Evolutionary conservation across 2,329 filamentous ascomycete genomes (phyloP), one percentile per base, ranked within the genome.

Genomic region (Eutypa lata): DNA sequence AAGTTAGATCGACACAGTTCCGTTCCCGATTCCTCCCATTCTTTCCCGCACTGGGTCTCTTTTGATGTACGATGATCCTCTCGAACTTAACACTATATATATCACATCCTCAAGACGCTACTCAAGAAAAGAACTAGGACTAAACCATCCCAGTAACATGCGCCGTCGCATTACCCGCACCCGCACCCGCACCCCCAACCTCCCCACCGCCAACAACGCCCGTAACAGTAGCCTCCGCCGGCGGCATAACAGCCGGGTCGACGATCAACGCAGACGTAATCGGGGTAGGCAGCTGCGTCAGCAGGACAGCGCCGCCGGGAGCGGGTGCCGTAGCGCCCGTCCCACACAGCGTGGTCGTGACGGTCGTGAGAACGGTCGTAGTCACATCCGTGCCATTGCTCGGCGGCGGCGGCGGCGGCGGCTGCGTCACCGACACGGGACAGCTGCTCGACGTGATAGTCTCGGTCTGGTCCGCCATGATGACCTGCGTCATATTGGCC

Each of bases 401-500:
- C n/a, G n/a, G n/a, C n/a, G n/a, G n/a, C n/a, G n/a, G n/a, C n/a
- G n/a, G n/a, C n/a, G n/a, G n/a, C n/a, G n/a, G n/a, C n/a, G n/a
- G n/a, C n/a, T n/a, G n/a, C 26, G 26, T 31, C 26, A 31, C 26
- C 26, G 26, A 5, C 26, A 31, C 26, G 11, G 61, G 57, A 40
- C 57, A 52, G 19, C 56, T 49, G 7, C 57, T 48, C 1, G 52
- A 54, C 19, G 56, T 57, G 10, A 47, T n/a, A 26, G 55, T 51
- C 31, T 55, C 45, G 13, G 63, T 56, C 51, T 61, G 49, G 7
- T 57, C 56, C 37, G 63, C 61, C 21, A 61, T 52, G 46, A 65
- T 57, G 24, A 61, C 56, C 28, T 57, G 57, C 49, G 61, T 51
- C 33, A 62, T 55, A 42, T 60, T 61, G 2, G 57, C 55, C 7